Evolutionary conservation across 495 filamentous ascomycete species (phyloP).

Genomic region (Penicillium flavigenum): DNA sequence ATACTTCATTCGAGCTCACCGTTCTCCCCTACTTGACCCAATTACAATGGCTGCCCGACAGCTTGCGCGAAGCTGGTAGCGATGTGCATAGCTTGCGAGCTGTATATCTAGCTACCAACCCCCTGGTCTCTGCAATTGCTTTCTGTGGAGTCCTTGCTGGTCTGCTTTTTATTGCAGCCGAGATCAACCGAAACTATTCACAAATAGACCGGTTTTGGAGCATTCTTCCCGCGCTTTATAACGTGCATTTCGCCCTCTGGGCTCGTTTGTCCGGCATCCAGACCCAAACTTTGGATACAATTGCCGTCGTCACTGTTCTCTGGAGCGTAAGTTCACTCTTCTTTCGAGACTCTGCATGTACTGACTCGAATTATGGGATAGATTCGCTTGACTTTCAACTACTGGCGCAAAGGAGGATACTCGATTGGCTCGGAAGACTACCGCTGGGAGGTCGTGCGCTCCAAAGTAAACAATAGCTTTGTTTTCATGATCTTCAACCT

Average conservation of each 20-base stretch:
- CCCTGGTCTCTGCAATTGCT: conserved; percentile 71
- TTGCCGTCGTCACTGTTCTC: conserved; percentile 64
- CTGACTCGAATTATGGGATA: conserved; percentile 29
- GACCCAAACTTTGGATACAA: conserved; percentile 69
- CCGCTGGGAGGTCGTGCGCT: conserved; percentile 66
- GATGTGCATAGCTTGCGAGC: conserved; percentile 56
- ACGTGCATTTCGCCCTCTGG: conserved; percentile 81
- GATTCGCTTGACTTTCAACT: conserved; percentile 89
- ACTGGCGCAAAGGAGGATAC: conserved; percentile 95
- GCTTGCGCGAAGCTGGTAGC: conserved; percentile 56
- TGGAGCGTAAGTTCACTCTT: conserved; percentile 72
- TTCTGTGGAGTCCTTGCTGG: conserved; percentile 66
- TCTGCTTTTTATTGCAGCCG: conserved; percentile 69
- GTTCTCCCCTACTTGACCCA: conserved; percentile 77
- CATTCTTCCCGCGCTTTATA: conserved; percentile 81
- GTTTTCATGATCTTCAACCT: conserved; percentile 84
- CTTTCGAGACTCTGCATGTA: neutral
- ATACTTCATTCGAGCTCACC: conserved; percentile 67
- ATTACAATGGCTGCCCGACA: conserved; percentile 66
- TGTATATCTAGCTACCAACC: conserved; percentile 86
- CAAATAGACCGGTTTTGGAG: conserved; percentile 94
- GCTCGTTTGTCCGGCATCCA: conserved; percentile 71
- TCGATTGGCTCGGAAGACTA: conserved; percentile 88
- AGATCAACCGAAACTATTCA: conserved; percentile 89
- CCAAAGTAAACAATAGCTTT: conserved; percentile 49